Conservation (phyloP, 495 filamentous ascomycete species). For the Annulohypoxylon stygium region DNA sequence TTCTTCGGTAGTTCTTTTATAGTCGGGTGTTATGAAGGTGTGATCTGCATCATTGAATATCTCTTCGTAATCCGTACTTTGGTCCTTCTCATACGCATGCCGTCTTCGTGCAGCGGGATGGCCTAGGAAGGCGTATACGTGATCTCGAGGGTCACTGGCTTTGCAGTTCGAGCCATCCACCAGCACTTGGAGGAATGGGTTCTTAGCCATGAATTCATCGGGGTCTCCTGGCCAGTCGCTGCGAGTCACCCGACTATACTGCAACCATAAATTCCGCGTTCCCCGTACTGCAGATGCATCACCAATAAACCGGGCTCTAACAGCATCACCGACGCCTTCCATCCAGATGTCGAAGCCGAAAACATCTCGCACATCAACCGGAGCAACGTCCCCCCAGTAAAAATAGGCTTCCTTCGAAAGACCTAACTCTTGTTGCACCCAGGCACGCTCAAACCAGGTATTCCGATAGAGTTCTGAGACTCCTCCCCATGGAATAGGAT, state of each 20-base stretch:
- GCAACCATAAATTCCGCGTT: slow-evolving; percentile 11
- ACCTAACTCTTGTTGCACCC: slow-evolving; percentile 10
- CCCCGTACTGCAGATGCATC: slow-evolving; percentile 6
- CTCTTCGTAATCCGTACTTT: slow-evolving; percentile 2
- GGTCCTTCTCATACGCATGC: slow-evolving; percentile 12
- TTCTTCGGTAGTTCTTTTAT: not conserved
- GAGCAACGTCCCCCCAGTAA: slow-evolving; percentile 8
- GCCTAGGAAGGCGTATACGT: slow-evolving; percentile 11
- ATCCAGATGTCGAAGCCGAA: slow-evolving; percentile 16
- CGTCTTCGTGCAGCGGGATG: slow-evolving; percentile 7
- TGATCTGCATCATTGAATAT: not conserved
- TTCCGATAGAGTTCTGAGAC: slow-evolving; percentile 10
- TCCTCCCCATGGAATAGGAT: not conserved
- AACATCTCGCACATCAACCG: slow-evolving; percentile 8
- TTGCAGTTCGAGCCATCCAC: slow-evolving; percentile 15
- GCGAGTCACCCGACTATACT: slow-evolving; percentile 8
- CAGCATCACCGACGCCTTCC: slow-evolving; percentile 2
- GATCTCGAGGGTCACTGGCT: slow-evolving; percentile 4
- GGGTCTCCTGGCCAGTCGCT: slow-evolving; percentile 8
- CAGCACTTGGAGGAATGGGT: slow-evolving; percentile 1
- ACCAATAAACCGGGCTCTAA: slow-evolving; percentile 7
- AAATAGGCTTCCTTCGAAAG: slow-evolving; percentile 13
- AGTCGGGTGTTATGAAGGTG: not conserved
- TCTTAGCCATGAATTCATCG: not conserved
- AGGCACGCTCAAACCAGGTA: not conserved